Evolutionary conservation across 176 grass and related monocot genomes (phyloP).

Genomic region (Zoysia japonica): DNA sequence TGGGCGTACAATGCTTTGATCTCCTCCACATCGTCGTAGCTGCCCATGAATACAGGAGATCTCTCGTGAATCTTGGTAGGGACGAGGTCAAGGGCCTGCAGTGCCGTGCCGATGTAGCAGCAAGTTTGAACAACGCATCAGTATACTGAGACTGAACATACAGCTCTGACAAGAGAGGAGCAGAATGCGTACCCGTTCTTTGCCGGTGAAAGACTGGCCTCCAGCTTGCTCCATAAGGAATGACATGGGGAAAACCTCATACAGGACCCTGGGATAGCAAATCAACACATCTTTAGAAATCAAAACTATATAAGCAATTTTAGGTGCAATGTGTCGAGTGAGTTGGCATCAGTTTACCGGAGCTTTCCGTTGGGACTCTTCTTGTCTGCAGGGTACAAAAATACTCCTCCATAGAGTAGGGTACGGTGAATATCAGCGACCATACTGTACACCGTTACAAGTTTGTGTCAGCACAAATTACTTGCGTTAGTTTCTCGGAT

Average conservation of each 20-base stretch:
- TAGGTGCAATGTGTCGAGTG: background rate
- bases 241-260: conserved; percentile 99
- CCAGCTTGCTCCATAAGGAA: conserved; percentile 97
- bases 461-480: background rate
- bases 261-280: conserved; percentile 71
- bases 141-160: background rate
- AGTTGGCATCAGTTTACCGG: conserved; percentile 46
- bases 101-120: conserved; percentile 6
- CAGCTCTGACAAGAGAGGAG: background rate
- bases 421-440: conserved; percentile 98
- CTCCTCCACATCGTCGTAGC: conserved; percentile 87
- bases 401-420: conserved; percentile 88
- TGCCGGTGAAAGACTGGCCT: conserved; percentile 92
- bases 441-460: conserved; percentile 66
- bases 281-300: background rate
- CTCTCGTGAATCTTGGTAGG: conserved; percentile 88
- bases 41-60: conserved; percentile 88
- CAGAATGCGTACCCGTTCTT: conserved; percentile 57
- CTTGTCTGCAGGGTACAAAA: conserved; percentile 95
- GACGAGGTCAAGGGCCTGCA: conserved; percentile 86
- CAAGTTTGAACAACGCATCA: background rate
- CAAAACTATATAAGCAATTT: no score
- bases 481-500: background rate
- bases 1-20: conserved; percentile 81
- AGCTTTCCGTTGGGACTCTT: conserved; percentile 88